Evolutionary conservation across 1,284 basidiomycete genomes (phyloP).

Genomic region (Melampsora americana): DNA sequence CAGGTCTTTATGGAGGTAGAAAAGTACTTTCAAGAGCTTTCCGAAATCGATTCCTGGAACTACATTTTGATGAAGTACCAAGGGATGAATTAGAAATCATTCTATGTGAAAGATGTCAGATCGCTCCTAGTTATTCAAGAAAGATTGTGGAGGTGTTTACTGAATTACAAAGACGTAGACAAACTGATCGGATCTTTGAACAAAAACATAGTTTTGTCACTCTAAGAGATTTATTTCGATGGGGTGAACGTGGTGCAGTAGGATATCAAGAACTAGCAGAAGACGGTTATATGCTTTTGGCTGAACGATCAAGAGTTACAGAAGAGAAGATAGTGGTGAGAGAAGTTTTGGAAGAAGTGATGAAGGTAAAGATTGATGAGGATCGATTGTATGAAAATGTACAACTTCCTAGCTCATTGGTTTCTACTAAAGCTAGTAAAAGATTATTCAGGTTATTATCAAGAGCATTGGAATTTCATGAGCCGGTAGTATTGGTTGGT

Average conservation of each 20-base stretch:
- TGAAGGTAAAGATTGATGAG: slow-evolving; percentile 76
- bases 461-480: slow-evolving; percentile 79
- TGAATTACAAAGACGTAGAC: slow-evolving; percentile 87
- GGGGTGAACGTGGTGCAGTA: slow-evolving; percentile 81
- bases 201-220: slow-evolving; percentile 96
- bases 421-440: slow-evolving; percentile 92
- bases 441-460: slow-evolving; percentile 80
- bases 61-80: slow-evolving; percentile 96
- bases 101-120: slow-evolving; percentile 78
- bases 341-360: slow-evolving; percentile 82
- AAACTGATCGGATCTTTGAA: slow-evolving; percentile 89
- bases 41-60: slow-evolving; percentile 96
- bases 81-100: slow-evolving; percentile 90
- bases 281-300: slow-evolving; percentile 96
- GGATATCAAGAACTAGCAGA: slow-evolving; percentile 90
- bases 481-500: slow-evolving; percentile 94
- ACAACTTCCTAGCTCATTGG: slow-evolving; percentile 57
- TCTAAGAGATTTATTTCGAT: slow-evolving; percentile 92
- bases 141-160: slow-evolving; percentile 88
- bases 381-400: slow-evolving; percentile 52
- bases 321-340: slow-evolving; percentile 89
- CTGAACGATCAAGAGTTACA: slow-evolving; percentile 76
- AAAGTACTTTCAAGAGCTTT: slow-evolving; percentile 95
- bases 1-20: slow-evolving; percentile 92
- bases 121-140: slow-evolving; percentile 86